These are phyloP conservation scores for Venturia aucupariae DNA, from an alignment of 2,329 filamentous ascomycete species.

Conservation along the genomic window DNA sequence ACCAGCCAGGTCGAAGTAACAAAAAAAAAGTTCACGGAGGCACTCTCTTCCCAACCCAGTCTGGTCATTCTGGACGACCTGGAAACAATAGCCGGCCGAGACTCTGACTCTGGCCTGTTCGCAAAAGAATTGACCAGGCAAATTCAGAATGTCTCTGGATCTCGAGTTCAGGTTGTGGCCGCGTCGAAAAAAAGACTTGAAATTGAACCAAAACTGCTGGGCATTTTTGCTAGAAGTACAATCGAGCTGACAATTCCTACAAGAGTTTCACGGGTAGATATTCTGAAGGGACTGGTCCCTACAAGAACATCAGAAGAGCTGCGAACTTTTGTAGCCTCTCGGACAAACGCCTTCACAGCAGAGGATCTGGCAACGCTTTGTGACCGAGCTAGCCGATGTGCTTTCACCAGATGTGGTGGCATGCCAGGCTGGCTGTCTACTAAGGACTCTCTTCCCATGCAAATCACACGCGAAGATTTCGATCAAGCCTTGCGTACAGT, in stretches of 20 bases:
- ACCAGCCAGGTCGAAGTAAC: constrained; percentile 38
- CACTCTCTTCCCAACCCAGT: constrained; percentile 60
- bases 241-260: constrained; percentile 74
- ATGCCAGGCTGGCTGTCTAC: not conserved
- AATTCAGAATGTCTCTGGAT: constrained; percentile 45
- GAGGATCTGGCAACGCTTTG: constrained; percentile 63
- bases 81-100: constrained; percentile 56
- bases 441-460: not conserved
- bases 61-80: constrained; percentile 73
- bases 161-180: constrained; percentile 62
- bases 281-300: constrained; percentile 53
- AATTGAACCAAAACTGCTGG: constrained; percentile 60
- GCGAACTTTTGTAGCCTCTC: constrained; percentile 55
- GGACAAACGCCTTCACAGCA: constrained; percentile 81
- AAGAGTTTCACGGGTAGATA: constrained; percentile 58
- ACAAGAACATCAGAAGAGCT: constrained; percentile 43
- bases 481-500: constrained; percentile 57
- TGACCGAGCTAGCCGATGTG: constrained; percentile 36
- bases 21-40: constrained; percentile 63
- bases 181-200: constrained; percentile 65
- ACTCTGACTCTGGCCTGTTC: constrained; percentile 34
- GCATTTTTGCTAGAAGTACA: constrained; percentile 52
- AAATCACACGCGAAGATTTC: constrained; percentile 41
- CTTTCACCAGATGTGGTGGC: not conserved
- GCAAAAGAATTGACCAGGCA: constrained; percentile 39